phyloP scores from a whole-genome alignment of 768 basidiomycete species.

The Hygrocybe coccinea region DNA sequence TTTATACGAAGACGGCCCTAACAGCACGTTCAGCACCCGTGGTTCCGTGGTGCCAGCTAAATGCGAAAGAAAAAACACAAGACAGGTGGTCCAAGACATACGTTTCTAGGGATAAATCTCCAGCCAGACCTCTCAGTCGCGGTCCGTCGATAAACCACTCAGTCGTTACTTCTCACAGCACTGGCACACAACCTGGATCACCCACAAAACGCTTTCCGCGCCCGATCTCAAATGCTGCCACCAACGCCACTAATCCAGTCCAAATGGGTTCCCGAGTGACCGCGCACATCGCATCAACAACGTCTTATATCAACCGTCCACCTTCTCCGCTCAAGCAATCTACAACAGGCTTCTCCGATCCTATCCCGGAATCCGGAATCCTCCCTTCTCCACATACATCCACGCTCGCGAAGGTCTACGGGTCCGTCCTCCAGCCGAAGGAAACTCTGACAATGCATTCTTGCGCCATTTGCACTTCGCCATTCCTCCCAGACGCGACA shows the following conservation, averaged over 20 bases:
- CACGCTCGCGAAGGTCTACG: constrained; percentile 77
- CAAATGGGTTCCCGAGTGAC: constrained; percentile 46
- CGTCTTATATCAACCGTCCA: constrained; percentile 41
- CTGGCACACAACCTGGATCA: constrained; percentile 20
- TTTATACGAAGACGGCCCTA: constrained; percentile 12
- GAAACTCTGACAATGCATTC: constrained; percentile 66
- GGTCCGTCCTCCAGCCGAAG: constrained; percentile 75
- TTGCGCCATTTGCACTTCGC: constrained; percentile 58
- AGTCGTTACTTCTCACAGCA: constrained; percentile 2
- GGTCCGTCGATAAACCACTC: constrained; percentile 11
- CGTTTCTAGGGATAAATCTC: constrained; percentile 52
- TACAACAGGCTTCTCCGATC: constrained; percentile 38
- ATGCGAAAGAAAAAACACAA: constrained; percentile 38
- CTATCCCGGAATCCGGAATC: constrained; percentile 53
- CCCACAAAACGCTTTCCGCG: constrained; percentile 48
- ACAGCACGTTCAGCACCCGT: constrained; percentile 51
- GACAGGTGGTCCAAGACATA: constrained; percentile 84
- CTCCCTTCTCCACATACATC: constrained; percentile 51
- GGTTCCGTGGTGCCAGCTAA: constrained; percentile 56
- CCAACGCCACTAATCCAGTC: constrained; percentile 20
- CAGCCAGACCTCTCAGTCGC: constrained; percentile 31
- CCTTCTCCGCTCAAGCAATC: constrained; percentile 53
- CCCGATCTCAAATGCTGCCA: constrained; percentile 33
- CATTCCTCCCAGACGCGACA: constrained; percentile 77
- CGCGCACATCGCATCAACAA: constrained; percentile 53